Conservation (phyloP, 345 rosid species). For the Noccaea caerulescens region DNA sequence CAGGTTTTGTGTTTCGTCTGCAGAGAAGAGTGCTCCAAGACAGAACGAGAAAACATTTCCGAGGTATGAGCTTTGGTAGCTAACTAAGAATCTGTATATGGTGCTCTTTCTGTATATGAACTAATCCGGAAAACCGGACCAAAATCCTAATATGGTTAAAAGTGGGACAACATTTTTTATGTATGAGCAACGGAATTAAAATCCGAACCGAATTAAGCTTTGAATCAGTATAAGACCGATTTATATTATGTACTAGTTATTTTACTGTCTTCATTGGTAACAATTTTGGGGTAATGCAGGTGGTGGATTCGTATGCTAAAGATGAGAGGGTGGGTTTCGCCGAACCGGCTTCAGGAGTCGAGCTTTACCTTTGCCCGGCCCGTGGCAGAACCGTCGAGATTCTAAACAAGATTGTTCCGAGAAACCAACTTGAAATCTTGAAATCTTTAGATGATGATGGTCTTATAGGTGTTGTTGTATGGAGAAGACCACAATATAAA, state of each 20-base stretch:
- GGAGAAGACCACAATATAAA: constrained; percentile 79
- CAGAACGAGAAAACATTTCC: constrained; percentile 49
- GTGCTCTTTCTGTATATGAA: background rate
- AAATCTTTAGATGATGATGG: constrained; percentile 68
- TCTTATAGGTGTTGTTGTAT: constrained; percentile 89
- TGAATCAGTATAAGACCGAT: background rate
- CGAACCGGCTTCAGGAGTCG: constrained; percentile 75
- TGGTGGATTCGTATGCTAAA: constrained; percentile 58
- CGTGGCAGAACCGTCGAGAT: constrained; percentile 57
- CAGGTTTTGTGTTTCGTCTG: constrained; percentile 70
- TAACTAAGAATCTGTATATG: background rate
- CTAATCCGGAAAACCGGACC: background rate
- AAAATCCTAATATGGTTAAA: background rate
- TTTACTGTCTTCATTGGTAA: background rate
- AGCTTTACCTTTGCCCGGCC: constrained; percentile 80
- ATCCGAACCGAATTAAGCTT: background rate
- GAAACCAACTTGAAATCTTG: constrained; percentile 62
- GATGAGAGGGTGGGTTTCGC: constrained; percentile 82
- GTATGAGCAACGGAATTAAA: too few relatives aligned
- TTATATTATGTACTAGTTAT: constrained; percentile 11
- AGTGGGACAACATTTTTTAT: background rate
- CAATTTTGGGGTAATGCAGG: constrained; percentile 47
- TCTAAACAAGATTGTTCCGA: constrained; percentile 64
- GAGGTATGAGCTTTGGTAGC: constrained; percentile 54
- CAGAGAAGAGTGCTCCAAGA: constrained; percentile 60